Conservation (phyloP, 257 asterid genomes). For the Cinchona pubescens region DNA sequence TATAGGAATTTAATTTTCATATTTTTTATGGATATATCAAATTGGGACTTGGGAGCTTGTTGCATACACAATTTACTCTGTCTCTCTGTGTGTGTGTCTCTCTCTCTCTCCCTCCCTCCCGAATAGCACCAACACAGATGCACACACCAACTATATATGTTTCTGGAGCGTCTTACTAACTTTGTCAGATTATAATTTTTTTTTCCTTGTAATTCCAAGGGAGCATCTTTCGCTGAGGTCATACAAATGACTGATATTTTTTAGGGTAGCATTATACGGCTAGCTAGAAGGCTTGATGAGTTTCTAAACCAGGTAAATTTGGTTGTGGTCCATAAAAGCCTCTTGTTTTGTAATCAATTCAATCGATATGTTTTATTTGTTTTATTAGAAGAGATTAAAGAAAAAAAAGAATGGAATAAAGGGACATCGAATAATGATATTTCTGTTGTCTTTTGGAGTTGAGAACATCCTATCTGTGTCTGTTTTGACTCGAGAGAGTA, state of each 20-base stretch:
- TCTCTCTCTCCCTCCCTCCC: not conserved
- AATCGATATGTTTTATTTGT: not conserved
- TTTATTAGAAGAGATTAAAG: not conserved
- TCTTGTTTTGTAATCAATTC: not conserved
- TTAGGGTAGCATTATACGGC: conserved; percentile 89
- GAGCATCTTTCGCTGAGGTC: conserved; percentile 78
- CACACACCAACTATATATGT: not conserved
- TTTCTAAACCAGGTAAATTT: conserved; percentile 77
- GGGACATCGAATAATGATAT: not conserved
- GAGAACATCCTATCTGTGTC: not conserved
- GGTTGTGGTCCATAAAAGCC: not conserved
- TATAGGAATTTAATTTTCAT: too few species aligned
- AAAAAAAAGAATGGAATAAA: not conserved
- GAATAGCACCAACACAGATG: not conserved
- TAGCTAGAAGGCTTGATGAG: conserved; percentile 90
- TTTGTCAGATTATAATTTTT: too few species aligned
- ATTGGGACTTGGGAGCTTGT: too few species aligned
- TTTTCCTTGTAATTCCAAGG: conserved; percentile 51
- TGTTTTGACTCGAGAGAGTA: not conserved
- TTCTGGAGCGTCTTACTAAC: not conserved
- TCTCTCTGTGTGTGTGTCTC: not conserved
- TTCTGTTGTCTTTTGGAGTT: not conserved
- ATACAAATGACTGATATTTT: conserved; percentile 79
- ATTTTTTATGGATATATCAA: too few species aligned
- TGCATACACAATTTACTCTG: too few species aligned